These are phyloP conservation scores for Jacaranda copaia DNA, from an alignment of 257 asterid species.

Conservation along the genomic window DNA sequence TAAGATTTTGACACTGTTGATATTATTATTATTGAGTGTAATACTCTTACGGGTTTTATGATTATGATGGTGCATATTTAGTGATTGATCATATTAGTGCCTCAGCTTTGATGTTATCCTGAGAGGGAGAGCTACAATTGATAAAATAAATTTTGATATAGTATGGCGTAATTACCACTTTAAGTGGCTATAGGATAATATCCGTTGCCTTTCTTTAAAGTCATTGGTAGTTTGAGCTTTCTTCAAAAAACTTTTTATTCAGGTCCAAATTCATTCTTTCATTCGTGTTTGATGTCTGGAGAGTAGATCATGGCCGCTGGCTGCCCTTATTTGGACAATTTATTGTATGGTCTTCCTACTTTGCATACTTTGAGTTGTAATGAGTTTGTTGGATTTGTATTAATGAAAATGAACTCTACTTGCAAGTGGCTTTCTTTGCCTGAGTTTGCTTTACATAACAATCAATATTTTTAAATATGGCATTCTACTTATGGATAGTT, in stretches of 20 bases:
- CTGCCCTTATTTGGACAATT: background rate
- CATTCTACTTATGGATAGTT: too few relatives aligned
- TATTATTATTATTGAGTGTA: too few relatives aligned
- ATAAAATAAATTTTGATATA: too few relatives aligned
- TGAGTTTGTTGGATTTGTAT: constrained; percentile 27
- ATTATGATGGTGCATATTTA: too few relatives aligned
- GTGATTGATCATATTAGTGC: too few relatives aligned
- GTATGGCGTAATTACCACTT: too few relatives aligned
- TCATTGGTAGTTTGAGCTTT: constrained; percentile 18
- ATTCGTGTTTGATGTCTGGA: constrained; percentile 47
- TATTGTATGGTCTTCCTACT: background rate
- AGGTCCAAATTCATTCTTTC: constrained; percentile 44
- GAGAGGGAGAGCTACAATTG: too few relatives aligned
- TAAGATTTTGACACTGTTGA: too few relatives aligned
- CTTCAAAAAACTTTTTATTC: background rate
- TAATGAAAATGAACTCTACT: background rate
- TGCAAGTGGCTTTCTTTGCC: background rate
- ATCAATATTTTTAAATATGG: too few relatives aligned
- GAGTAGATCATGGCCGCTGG: background rate
- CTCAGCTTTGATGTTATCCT: too few relatives aligned
- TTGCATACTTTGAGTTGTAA: constrained; percentile 9
- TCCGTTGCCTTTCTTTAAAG: constrained; percentile 10
- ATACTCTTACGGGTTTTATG: too few relatives aligned
- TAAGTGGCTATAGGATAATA: constrained; percentile 6
- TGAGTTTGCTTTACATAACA: background rate